phyloP scores from a whole-genome alignment of 768 basidiomycete species.

The Pleurotus cornucopiae region DNA sequence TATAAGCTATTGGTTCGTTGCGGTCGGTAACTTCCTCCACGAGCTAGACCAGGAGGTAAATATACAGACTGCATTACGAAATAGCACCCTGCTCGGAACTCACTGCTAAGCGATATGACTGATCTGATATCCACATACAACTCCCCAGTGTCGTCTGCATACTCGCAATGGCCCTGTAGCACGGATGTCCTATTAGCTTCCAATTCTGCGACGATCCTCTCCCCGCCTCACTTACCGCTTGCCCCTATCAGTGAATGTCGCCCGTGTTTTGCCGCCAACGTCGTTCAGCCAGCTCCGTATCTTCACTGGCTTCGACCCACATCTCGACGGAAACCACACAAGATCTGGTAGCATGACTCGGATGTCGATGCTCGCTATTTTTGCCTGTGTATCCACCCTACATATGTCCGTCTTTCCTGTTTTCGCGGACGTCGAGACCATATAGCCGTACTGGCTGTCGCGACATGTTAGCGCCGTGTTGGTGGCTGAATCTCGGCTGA shows the following conservation, averaged over 20 bases:
- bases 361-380: slow-evolving; percentile 6
- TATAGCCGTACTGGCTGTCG: background rate
- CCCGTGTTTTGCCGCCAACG: slow-evolving; percentile 2
- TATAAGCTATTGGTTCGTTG: slow-evolving; percentile 2
- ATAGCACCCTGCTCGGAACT: background rate
- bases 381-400: background rate
- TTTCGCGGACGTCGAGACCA: slow-evolving; percentile 3
- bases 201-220: too few species aligned
- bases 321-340: slow-evolving; percentile 1
- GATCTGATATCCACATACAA: slow-evolving; percentile 5
- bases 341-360: slow-evolving; percentile 5
- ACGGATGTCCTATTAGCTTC: too few species aligned
- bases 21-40: background rate
- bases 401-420: slow-evolving; percentile 3
- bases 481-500: slow-evolving; percentile 9
- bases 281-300: slow-evolving; percentile 5
- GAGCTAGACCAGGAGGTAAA: background rate
- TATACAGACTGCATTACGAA: background rate
- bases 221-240: background rate
- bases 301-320: slow-evolving; percentile 5
- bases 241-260: background rate
- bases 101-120: slow-evolving; percentile 4
- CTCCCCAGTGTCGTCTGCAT: background rate
- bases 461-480: slow-evolving; percentile 1
- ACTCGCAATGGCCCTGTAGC: background rate